Percentiles rank a stretch among this genome's conserved stretches.
Conservation (phyloP, 495 filamentous ascomycete species). For the Filosporella fistucella region DNA sequence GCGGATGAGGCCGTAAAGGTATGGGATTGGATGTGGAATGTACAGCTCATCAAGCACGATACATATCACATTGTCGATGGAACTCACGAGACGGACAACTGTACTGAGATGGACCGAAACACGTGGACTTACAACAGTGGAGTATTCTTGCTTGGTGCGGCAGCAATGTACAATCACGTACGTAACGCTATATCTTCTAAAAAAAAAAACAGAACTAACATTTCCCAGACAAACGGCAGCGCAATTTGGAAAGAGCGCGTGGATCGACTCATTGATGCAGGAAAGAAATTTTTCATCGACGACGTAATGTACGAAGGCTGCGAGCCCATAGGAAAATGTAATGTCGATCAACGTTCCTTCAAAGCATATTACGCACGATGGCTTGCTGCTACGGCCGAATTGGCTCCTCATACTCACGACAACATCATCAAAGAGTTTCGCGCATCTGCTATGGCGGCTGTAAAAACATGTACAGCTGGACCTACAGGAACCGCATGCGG, state of each 20-base stretch:
- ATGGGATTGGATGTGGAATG: constrained; percentile 64
- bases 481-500: too few relatives aligned
- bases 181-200: constrained; percentile 20
- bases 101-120: constrained; percentile 52
- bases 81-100: constrained; percentile 55
- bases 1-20: constrained; percentile 65
- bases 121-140: constrained; percentile 77
- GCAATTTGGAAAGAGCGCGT: constrained; percentile 17
- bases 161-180: constrained; percentile 73
- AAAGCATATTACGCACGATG: constrained; percentile 82
- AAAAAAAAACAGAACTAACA: not conserved
- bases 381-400: constrained; percentile 63
- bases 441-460: too few relatives aligned
- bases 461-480: too few relatives aligned
- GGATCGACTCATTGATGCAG: constrained; percentile 8
- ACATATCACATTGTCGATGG: constrained; percentile 72
- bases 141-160: constrained; percentile 63
- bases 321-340: constrained; percentile 41
- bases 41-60: constrained; percentile 56
- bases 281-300: constrained; percentile 44
- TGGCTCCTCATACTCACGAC: constrained; percentile 60
- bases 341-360: constrained; percentile 76
- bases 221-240: constrained; percentile 26
- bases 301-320: constrained; percentile 59
- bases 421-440: too few relatives aligned